Evolutionary conservation across 371 early-diverging fungal species (phyloP), one percentile per base, ranked within the genome.

Genomic region (Dichotomocladium elegans): DNA sequence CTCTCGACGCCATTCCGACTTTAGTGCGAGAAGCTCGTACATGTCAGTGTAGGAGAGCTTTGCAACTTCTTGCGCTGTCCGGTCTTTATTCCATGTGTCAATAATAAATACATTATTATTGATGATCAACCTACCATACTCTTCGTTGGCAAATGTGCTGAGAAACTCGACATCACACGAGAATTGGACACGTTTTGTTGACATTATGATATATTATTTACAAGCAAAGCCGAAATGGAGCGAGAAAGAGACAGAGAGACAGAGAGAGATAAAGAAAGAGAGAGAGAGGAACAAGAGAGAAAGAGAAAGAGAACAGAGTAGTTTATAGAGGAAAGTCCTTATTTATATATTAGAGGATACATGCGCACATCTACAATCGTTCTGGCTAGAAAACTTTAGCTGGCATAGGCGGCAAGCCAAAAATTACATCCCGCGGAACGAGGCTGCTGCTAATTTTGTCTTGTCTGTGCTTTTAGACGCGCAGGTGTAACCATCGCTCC

Each of bases 21-120:
- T 72, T 58, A 75, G 60, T 28, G 72, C 69, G 7, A 75, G 42
- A 28, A 75, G 54, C 51, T 75, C 76, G 19, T 71, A 51, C 76
- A 75, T 75, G 30, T 75, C 76, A 45, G 63, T 52, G 30, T 75
- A 75, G 19, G 76, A 65, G 10, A 75, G 49, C 62, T 72, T 75
- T 15, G 76, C 70, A 25, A 75, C 76, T 63, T 72, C 68, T 52
- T 69, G 72, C 2, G 72, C 72, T 48, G 76, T 70, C 45, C 76
- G 72, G 61, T 75, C 76, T 75, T n/a, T 37, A 15, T 37, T 4
- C n/a, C 19, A 31, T 31, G 37, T 1, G 26, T 21, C 3, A 34
- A 17, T 30, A 21, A 14, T 33, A 24, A 35, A 30, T 22, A 15
- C 33, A 29, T 25, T 21, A 22, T 47, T 19, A 46, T 6, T 41